These are phyloP conservation scores for Graphiopsis chlorocephala DNA, from an alignment of 2,329 filamentous ascomycete genomes.

Conservation along the genomic window DNA sequence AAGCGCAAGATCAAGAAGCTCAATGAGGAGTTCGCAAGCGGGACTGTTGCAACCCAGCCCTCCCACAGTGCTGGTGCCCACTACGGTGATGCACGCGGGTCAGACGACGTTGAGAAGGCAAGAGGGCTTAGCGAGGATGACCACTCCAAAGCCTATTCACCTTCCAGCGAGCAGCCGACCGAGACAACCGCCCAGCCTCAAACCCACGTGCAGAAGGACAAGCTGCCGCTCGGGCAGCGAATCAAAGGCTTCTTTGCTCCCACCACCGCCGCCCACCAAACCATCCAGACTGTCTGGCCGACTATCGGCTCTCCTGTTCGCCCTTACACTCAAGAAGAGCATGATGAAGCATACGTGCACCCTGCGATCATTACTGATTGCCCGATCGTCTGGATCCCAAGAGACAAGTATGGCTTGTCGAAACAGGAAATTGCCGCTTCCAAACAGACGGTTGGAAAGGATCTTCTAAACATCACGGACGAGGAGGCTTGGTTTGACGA, in stretches of 20 bases:
- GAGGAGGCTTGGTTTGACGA: conserved; percentile 45
- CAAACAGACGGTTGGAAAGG: conserved; percentile 34
- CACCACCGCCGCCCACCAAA: conserved; percentile 23
- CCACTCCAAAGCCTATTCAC: conserved; percentile 10
- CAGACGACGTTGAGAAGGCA: conserved; percentile 20
- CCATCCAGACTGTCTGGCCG: conserved; percentile 30
- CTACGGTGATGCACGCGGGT: conserved; percentile 28
- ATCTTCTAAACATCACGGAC: conserved; percentile 37
- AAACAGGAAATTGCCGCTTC: conserved; percentile 39
- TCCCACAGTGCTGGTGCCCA: neutral
- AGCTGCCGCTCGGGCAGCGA: conserved; percentile 19
- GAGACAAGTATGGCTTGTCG: conserved; percentile 43
- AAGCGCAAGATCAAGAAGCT: conserved; percentile 31
- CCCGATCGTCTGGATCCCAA: conserved; percentile 45
- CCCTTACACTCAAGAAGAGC: conserved; percentile 31
- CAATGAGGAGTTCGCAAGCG: conserved; percentile 17
- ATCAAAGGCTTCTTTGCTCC: conserved; percentile 27
- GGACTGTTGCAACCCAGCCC: conserved; percentile 17
- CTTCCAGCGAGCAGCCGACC: neutral
- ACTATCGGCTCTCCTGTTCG: conserved; percentile 31
- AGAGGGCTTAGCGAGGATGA: conserved; percentile 25
- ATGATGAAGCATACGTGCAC: conserved; percentile 44
- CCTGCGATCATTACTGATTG: conserved; percentile 42
- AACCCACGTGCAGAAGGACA: neutral
- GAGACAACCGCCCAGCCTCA: neutral